Percentiles rank a stretch among this genome's conserved stretches.
Evolutionary conservation across 257 asterid species (phyloP).

Genomic region (Solanum medicagineum): DNA sequence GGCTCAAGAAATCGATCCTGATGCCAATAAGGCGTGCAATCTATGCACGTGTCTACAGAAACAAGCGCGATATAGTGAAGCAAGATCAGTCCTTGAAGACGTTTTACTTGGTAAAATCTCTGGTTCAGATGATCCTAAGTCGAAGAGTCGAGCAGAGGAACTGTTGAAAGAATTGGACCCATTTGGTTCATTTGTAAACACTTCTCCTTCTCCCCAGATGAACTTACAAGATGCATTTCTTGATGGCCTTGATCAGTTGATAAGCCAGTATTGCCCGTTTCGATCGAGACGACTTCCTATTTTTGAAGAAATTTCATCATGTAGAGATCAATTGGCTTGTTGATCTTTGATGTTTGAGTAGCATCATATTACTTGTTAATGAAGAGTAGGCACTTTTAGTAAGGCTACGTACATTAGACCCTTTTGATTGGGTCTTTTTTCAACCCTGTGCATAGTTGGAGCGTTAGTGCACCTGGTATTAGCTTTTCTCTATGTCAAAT

Average conservation of each 20-base stretch:
- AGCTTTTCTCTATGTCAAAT: neutral
- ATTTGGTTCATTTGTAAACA: neutral
- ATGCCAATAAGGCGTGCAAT: constrained; percentile 80
- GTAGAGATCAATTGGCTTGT: constrained; percentile 81
- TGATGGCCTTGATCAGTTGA: constrained; percentile 61
- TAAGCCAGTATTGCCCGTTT: constrained; percentile 46
- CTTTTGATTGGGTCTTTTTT: no score
- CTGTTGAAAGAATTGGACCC: constrained; percentile 41
- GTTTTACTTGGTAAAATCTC: constrained; percentile 31
- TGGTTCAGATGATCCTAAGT: constrained; percentile 53
- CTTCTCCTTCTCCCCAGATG: constrained; percentile 5
- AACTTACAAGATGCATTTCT: constrained; percentile 45
- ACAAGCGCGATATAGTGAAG: constrained; percentile 50
- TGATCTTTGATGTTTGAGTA: constrained; percentile 19
- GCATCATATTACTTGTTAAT: neutral
- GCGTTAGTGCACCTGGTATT: neutral
- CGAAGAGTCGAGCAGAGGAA: constrained; percentile 38
- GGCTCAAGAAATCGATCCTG: constrained; percentile 71
- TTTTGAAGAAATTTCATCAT: constrained; percentile 71
- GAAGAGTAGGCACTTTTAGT: neutral
- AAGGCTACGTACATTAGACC: no score
- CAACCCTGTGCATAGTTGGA: no score
- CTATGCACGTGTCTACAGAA: constrained; percentile 51
- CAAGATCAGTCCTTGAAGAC: constrained; percentile 49
- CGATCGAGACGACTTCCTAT: constrained; percentile 80